Percentiles rank a stretch among this genome's conserved stretches.
Evolutionary conservation across 805 yeast genomes (phyloP).

Genomic region (Lachancea cidri): DNA sequence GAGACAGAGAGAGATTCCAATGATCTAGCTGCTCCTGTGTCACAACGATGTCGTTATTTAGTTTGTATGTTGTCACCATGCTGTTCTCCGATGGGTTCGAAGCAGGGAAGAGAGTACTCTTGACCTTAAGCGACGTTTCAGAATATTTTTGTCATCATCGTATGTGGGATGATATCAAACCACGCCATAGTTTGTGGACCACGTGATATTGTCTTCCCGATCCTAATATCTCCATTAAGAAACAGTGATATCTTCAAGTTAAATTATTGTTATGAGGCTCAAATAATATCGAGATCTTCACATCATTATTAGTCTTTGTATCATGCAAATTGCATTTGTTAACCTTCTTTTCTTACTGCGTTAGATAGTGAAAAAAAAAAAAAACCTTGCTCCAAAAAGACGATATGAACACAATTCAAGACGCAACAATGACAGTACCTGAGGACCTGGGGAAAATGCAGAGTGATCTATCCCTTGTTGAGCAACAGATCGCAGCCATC

Average conservation of each 20-base stretch:
- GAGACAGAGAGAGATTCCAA: conserved; percentile 57
- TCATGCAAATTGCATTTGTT: not conserved
- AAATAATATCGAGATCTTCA: too few relatives aligned
- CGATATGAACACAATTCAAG: not conserved
- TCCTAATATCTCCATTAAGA: not conserved
- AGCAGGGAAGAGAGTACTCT: not conserved
- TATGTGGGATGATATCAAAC: not conserved
- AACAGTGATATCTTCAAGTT: too few relatives aligned
- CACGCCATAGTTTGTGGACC: not conserved
- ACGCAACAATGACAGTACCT: not conserved
- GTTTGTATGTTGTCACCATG: conserved; percentile 9
- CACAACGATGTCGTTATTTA: conserved; percentile 34
- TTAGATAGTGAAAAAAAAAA: not conserved
- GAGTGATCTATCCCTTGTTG: conserved; percentile 25
- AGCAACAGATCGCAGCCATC: conserved; percentile 40
- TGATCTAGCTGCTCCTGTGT: conserved; percentile 55
- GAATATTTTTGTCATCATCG: not conserved
- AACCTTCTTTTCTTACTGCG: not conserved
- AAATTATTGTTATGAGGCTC: too few relatives aligned
- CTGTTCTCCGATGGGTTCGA: not conserved
- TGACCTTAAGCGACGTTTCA: not conserved
- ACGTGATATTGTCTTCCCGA: not conserved
- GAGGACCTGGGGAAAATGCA: conserved; percentile 17
- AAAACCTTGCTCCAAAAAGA: too few relatives aligned
- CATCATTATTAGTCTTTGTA: too few relatives aligned